phyloP scores from a whole-genome alignment of 139 green algal genomes.

The Axilococcus clingmanii region DNA sequence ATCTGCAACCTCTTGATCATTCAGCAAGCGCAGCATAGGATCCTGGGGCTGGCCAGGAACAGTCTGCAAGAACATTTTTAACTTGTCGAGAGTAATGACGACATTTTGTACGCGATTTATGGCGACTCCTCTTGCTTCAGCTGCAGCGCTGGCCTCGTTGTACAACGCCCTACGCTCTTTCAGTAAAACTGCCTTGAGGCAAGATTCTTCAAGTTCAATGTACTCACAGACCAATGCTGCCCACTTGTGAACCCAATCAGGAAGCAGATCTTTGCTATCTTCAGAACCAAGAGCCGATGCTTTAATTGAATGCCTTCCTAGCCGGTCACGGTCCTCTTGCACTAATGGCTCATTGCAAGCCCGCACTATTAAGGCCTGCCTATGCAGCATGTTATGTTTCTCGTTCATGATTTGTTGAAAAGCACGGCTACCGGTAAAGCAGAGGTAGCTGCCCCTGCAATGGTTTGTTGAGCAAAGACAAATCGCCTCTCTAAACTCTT shows the following conservation, averaged over 20 bases:
- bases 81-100: slow-evolving; percentile 83
- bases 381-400: slow-evolving; percentile 71
- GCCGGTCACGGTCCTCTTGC: slow-evolving; percentile 16
- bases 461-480: slow-evolving; percentile 66
- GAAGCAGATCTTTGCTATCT: slow-evolving; percentile 19
- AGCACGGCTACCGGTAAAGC: slow-evolving; percentile 60
- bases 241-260: slow-evolving; percentile 81
- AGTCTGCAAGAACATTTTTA: slow-evolving; percentile 57
- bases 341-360: slow-evolving; percentile 21
- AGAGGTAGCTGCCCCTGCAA: slow-evolving; percentile 73
- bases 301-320: slow-evolving; percentile 37
- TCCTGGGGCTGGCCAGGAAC: slow-evolving; percentile 16
- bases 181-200: slow-evolving; percentile 54
- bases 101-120: slow-evolving; percentile 74
- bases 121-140: slow-evolving; percentile 35
- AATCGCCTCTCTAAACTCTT: slow-evolving; percentile 73
- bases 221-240: slow-evolving; percentile 56
- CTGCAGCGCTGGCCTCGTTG: slow-evolving; percentile 24
- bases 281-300: slow-evolving; percentile 30
- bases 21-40: slow-evolving; percentile 43
- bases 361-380: slow-evolving; percentile 46
- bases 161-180: slow-evolving; percentile 18
- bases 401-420: slow-evolving; percentile 62
- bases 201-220: slow-evolving; percentile 53
- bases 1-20: slow-evolving; percentile 41